Conservation (phyloP, 176 grass and related monocot species). For the Neostapfia colusana region DNA sequence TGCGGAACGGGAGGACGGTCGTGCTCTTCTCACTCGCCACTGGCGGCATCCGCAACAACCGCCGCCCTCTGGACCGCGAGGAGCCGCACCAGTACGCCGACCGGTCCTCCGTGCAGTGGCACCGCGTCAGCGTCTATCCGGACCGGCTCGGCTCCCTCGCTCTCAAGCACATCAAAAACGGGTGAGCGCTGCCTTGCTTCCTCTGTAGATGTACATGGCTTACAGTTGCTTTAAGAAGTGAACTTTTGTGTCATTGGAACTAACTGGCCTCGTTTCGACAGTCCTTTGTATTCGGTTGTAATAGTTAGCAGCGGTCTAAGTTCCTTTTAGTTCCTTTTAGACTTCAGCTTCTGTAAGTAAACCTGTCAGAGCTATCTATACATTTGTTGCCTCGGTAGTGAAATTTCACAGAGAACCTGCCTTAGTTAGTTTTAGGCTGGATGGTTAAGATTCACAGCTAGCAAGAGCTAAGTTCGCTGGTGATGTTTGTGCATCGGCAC, state of each 20-base stretch:
- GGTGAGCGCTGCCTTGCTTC: slow-evolving; percentile 44
- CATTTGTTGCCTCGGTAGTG: not conserved
- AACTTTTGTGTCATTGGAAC: not conserved
- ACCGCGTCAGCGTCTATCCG: slow-evolving; percentile 75
- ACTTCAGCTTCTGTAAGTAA: not conserved
- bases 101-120: slow-evolving; percentile 90
- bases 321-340: not conserved
- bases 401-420: not conserved
- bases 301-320: not conserved
- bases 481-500: slow-evolving; percentile 4
- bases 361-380: not conserved
- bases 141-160: slow-evolving; percentile 53
- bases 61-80: slow-evolving; percentile 71
- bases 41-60: slow-evolving; percentile 92
- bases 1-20: slow-evolving; percentile 56
- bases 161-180: slow-evolving; percentile 69
- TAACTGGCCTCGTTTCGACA: not conserved
- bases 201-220: not conserved
- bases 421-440: not conserved
- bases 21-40: slow-evolving; percentile 85
- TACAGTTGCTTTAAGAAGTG: not conserved
- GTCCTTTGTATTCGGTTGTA: not conserved
- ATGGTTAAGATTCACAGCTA: not conserved
- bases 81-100: slow-evolving; percentile 76
- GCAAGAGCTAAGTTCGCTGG: not conserved